Base-by-base conservation (phyloP, 1,284 basidiomycete species). In the Amylostereum chailletii region DNA sequence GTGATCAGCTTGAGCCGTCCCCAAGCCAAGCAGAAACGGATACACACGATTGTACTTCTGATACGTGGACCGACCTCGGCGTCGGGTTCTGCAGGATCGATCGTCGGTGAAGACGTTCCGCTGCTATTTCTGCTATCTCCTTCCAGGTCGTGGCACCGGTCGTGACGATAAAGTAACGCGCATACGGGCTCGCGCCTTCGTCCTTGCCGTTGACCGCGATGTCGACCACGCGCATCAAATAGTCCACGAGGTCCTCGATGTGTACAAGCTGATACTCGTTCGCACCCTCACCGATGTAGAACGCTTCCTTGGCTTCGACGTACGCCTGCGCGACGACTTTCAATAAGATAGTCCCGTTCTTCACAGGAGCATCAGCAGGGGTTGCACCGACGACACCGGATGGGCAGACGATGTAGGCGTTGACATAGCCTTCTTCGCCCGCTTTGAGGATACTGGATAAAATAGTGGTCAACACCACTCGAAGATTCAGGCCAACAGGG, bases 201-300 rank as follows among this genome's bases (percentile, higher is more conserved):
- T 39, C 26, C 31, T 44, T 33, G 6, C 44, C 51, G 33, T 41
- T 48, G 19, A 58, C 34, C 26, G 53, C 53, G 9, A 41, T 50
- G n/a, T 46, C 37, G 19, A 59, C 45, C 1, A 60, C 53, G 37
- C 52, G 38, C 34, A 53, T 26, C 40, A 53, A 59, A 9, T 59
- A 46, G 7, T 51, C 52, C 10, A 51, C 49, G 2, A 58, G 51
- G 45, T 59, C 59, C 26, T 49, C 48, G 30, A 59, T 55, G 34
- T 60, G 53, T 7, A 56, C n/a, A n/a, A n/a, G n/a, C n/a, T n/a
- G n/a, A n/a, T n/a, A n/a, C n/a, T n/a, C n/a, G 47, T 58, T 58
- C 31, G 54, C 56, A 5, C 57, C 58, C 42, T 59, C 54, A 11
- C 57, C 57, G 32, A 58, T 47, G 45, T 56, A 57, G 37, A 52